These are phyloP conservation scores for Sinapis alba DNA, from an alignment of 441 rosid species.

Conservation along the genomic window DNA sequence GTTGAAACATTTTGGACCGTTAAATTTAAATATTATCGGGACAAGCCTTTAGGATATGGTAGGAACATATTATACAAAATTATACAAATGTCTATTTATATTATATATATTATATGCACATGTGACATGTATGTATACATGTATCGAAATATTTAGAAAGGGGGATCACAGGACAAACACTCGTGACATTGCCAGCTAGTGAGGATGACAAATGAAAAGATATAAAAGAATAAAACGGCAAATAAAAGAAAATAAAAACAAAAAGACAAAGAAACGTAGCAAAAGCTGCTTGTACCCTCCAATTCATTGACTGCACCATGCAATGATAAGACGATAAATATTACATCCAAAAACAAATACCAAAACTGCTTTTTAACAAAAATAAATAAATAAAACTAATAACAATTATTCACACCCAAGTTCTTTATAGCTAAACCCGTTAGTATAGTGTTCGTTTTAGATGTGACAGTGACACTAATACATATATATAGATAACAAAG, in stretches of 20 bases:
- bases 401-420: slow-evolving; percentile 17
- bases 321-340: slow-evolving; percentile 47
- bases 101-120: slow-evolving; percentile 26
- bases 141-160: slow-evolving; percentile 40
- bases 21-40: slow-evolving; percentile 28
- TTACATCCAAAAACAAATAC: slow-evolving; percentile 31
- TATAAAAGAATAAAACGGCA: slow-evolving; percentile 40
- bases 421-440: slow-evolving; percentile 2
- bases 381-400: neutral
- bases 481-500: neutral
- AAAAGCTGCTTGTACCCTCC: slow-evolving; percentile 48
- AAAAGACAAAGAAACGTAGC: slow-evolving; percentile 44
- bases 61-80: slow-evolving; percentile 28
- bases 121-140: slow-evolving; percentile 28
- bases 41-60: slow-evolving; percentile 29
- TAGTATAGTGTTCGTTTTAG: slow-evolving; percentile 6
- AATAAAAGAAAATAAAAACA: slow-evolving; percentile 46
- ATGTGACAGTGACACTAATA: neutral
- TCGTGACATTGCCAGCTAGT: slow-evolving; percentile 51
- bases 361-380: neutral
- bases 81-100: neutral
- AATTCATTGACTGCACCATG: slow-evolving; percentile 46
- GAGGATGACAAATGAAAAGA: slow-evolving; percentile 42
- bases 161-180: slow-evolving; percentile 45
- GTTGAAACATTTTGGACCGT: slow-evolving; percentile 31